phyloP scores from a whole-genome alignment of 768 basidiomycete genomes.

The Multifurca ochricompacta region DNA sequence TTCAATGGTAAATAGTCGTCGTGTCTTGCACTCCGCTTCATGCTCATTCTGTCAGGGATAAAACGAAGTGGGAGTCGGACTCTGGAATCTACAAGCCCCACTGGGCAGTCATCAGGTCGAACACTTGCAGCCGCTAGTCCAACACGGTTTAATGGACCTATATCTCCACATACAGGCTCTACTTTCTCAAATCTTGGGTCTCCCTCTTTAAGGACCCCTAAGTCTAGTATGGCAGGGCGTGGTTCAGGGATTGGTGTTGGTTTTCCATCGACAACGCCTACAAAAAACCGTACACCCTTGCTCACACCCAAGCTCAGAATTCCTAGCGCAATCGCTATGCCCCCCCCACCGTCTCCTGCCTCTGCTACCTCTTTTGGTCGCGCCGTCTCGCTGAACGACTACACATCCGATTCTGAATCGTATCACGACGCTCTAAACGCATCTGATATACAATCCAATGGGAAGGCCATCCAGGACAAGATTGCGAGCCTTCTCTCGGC shows the following conservation, averaged over 20 bases:
- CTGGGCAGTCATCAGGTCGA: conserved; percentile 19
- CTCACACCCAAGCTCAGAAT: conserved; percentile 56
- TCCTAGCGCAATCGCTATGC: conserved; percentile 74
- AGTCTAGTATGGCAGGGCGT: conserved; percentile 36
- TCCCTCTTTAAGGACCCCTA: conserved; percentile 59
- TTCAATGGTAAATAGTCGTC: conserved; percentile 4
- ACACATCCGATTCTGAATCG: conserved; percentile 15
- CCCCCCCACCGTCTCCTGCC: conserved; percentile 63
- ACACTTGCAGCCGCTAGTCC: conserved; percentile 20
- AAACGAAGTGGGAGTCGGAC: conserved; percentile 19
- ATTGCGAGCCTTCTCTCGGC: conserved; percentile 37
- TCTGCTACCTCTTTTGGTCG: conserved; percentile 29
- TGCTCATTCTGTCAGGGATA: conserved; percentile 51
- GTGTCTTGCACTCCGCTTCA: conserved; percentile 27
- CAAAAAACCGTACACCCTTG: conserved; percentile 31
- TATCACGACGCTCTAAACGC: conserved; percentile 6
- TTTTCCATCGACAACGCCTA: conserved; percentile 35
- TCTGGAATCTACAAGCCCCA: conserved; percentile 17
- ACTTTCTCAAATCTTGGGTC: conserved; percentile 31
- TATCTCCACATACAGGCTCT: conserved; percentile 6
- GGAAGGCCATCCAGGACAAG: conserved; percentile 41
- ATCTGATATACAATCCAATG: conserved; percentile 26
- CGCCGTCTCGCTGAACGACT: conserved; percentile 34
- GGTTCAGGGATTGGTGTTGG: conserved; percentile 31
- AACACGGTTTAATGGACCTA: conserved; percentile 18